Conservation (phyloP, 805 yeast species). For the Candida multigemmis region DNA sequence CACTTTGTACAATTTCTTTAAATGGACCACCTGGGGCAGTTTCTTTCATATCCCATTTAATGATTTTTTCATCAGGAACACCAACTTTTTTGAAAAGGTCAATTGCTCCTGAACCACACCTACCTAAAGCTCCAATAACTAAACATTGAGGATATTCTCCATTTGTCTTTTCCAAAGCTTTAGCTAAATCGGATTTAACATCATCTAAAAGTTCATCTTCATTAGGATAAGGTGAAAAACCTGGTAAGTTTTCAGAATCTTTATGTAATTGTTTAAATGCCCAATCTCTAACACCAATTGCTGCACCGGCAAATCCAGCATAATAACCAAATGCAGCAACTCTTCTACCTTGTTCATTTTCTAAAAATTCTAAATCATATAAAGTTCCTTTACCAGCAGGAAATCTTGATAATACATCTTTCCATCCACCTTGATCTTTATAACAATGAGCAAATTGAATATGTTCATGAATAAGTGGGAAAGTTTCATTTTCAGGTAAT, state of each 20-base stretch:
- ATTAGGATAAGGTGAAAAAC: conserved; percentile 74
- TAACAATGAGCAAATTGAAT: conserved; percentile 99
- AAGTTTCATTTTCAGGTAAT: conserved; percentile 78
- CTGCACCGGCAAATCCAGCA: conserved; percentile 99
- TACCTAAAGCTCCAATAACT: conserved; percentile 94
- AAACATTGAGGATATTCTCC: conserved; percentile 69
- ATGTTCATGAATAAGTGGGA: conserved; percentile 93
- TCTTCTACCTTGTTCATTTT: conserved; percentile 92
- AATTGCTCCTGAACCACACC: conserved; percentile 97
- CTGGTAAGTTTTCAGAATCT: conserved; percentile 63
- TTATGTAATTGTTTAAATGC: conserved; percentile 75
- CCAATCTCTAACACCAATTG: conserved; percentile 92
- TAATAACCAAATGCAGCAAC: conserved; percentile 99
- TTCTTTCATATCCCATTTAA: conserved; percentile 96
- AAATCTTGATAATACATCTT: conserved; percentile 80
- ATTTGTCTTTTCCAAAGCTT: conserved; percentile 49
- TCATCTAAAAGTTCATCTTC: conserved; percentile 63
- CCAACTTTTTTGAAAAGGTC: conserved; percentile 78
- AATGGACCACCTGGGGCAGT: conserved; percentile 97
- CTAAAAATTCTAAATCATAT: conserved; percentile 91
- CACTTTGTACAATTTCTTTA: conserved; percentile 78
- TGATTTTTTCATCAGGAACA: conserved; percentile 72
- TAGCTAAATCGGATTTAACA: conserved; percentile 49
- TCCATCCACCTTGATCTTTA: conserved; percentile 97
- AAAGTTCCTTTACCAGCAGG: conserved; percentile 85